These are phyloP conservation scores for Torulaspora indica DNA, from an alignment of 805 yeast genomes.

Conservation along the genomic window DNA sequence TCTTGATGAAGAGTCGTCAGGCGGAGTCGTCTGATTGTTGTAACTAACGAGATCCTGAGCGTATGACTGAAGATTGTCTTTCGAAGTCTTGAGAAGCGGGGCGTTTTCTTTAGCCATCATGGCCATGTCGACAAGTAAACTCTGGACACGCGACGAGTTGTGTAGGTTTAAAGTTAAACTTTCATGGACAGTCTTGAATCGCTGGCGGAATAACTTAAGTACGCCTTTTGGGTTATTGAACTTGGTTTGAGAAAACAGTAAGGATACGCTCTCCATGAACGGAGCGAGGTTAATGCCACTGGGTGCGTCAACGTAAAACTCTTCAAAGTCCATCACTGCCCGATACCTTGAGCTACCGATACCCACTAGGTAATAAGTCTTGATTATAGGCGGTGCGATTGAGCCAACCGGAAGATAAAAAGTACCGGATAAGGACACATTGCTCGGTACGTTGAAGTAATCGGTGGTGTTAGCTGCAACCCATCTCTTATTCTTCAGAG, in stretches of 20 bases:
- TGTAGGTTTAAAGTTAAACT: constrained; percentile 9
- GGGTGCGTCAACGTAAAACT: constrained; percentile 9
- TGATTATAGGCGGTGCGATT: neutral
- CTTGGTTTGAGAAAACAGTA: constrained; percentile 15
- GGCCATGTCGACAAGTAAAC: constrained; percentile 20
- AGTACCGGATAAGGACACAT: constrained; percentile 14
- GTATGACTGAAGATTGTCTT: constrained; percentile 10
- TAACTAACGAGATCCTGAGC: constrained; percentile 12
- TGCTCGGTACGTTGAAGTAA: constrained; percentile 16
- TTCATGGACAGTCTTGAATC: constrained; percentile 4
- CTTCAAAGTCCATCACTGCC: constrained; percentile 16
- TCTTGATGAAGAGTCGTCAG: neutral
- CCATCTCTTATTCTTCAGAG: constrained; percentile 18
- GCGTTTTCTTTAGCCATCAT: constrained; percentile 13
- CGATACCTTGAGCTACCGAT: constrained; percentile 9
- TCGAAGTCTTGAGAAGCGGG: constrained; percentile 19
- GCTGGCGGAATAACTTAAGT: constrained; percentile 10
- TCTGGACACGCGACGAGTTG: constrained; percentile 18
- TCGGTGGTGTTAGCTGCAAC: constrained; percentile 8
- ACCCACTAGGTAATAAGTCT: neutral
- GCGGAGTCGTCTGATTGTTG: constrained; percentile 2
- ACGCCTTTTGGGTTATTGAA: constrained; percentile 19
- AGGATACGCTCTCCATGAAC: constrained; percentile 17
- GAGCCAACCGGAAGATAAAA: constrained; percentile 20
- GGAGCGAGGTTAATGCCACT: constrained; percentile 10